Base-by-base conservation (phyloP, 495 filamentous ascomycete genomes). In the Collariella sp. region DNA sequence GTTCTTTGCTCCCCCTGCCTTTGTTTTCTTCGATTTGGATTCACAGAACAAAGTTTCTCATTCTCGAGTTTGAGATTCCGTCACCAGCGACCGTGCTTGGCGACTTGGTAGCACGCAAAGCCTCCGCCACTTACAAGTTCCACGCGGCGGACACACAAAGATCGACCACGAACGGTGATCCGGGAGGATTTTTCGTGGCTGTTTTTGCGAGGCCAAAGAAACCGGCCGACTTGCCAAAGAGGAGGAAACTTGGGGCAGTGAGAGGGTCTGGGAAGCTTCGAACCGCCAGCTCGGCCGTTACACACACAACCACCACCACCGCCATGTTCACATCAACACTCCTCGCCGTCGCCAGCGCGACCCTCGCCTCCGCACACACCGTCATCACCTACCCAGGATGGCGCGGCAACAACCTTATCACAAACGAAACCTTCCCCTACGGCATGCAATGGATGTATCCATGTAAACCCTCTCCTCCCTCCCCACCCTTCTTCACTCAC, bases 391-490 rank as follows among this genome's bases (percentile, higher is more conserved):
- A 97, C 64, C 94, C 94, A 1, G 88, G 87, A 61, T 95, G 88
- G 83, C 79, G 93, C 81, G 93, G 90, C 59, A 85, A 99, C 73
- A 97, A 95, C 67, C 79, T 97, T 38, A 77, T 84, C 60, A 86
- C 84, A 42, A 94, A 88, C 68, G 80, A 80, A 5, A 79, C 80
- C 6, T 94, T 80, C 64, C 91, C 90, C 3, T 95, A 88, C 62
- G 93, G 94, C 71, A 91, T 95, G 88, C 87, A 96, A 73, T 97
- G 93, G 91, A 83, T 85, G 69, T 99, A 96, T 77, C 93, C 94
- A 71, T 99, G 93, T 98, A 74, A 76, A 87, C 74, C 47, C 15
- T 31, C 29, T 24, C 44, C 16, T 26, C 19, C 29, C 35, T 36
- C 24, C 31, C 47, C 15, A 33, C 7, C 19, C 24, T 33, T 33